These are phyloP conservation scores for Rhynchospora tenuis DNA, from an alignment of 176 grass and related monocot genomes.

Conservation along the genomic window DNA sequence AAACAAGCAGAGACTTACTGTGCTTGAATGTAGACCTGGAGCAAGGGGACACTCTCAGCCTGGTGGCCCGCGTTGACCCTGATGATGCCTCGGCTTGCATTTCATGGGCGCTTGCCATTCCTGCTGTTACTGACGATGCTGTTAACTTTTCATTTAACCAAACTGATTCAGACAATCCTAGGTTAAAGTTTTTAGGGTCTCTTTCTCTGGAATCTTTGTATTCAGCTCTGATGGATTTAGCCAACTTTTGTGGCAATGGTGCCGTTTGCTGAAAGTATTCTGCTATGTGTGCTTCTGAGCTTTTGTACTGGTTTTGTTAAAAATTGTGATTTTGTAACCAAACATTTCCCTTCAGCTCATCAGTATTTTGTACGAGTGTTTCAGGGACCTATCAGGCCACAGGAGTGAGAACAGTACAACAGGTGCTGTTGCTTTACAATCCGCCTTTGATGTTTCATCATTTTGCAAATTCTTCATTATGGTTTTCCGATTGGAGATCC, in stretches of 20 bases:
- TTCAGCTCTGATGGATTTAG: conserved; percentile 63
- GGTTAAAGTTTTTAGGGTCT: conserved; percentile 48
- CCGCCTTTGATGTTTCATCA: too few relatives aligned
- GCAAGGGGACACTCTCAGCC: conserved; percentile 63
- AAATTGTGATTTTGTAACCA: not conserved
- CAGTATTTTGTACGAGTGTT: too few relatives aligned
- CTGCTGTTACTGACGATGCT: conserved; percentile 41
- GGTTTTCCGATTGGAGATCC: too few relatives aligned
- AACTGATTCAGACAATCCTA: conserved; percentile 40
- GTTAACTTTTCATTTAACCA: conserved; percentile 34
- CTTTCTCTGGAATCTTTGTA: conserved; percentile 70
- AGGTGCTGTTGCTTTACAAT: too few relatives aligned
- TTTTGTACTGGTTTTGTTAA: not conserved
- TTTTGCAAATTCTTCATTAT: too few relatives aligned
- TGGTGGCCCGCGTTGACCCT: conserved; percentile 71
- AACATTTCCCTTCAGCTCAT: not conserved
- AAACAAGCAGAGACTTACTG: conserved; percentile 67
- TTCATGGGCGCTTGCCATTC: conserved; percentile 55
- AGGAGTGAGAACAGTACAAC: too few relatives aligned
- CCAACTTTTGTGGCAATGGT: conserved; percentile 55
- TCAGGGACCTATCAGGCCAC: too few relatives aligned
- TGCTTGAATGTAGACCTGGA: conserved; percentile 76
- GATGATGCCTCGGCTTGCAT: conserved; percentile 51
- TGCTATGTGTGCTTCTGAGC: not conserved
- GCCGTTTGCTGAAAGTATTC: conserved; percentile 29